Base-by-base conservation (phyloP, 2,329 filamentous ascomycete genomes). In the Venturia effusa region DNA sequence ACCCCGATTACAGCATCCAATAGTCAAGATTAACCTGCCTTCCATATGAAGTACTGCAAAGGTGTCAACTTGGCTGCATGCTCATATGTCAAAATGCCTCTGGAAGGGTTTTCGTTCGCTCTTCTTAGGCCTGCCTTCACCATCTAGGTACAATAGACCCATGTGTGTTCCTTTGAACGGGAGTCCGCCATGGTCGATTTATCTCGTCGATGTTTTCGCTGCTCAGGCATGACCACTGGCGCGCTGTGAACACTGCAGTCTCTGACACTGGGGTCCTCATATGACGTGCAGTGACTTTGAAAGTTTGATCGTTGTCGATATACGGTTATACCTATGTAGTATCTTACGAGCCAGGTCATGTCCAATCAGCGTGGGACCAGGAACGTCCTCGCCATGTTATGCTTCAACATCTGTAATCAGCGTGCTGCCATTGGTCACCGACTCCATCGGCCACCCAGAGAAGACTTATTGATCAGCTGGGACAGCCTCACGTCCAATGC, bases 1-100 rank as follows among this genome's bases (percentile, higher is more conserved):
- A n/a, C n/a, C n/a, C n/a, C n/a, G n/a, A n/a, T n/a, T n/a, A n/a
- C n/a, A n/a, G n/a, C n/a, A n/a, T n/a, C n/a, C n/a, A n/a, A n/a
- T n/a, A n/a, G n/a, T n/a, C n/a, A n/a, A n/a, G n/a, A n/a, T n/a
- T n/a, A n/a, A n/a, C n/a, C n/a, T n/a, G n/a, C n/a, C 64, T 78
- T 73, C 69, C 75, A 74, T 1, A 72, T 73, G 40, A 74, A 75
- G 54, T 71, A 74, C 32, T 69, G 67, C 0, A 69, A 68, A 10
- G 74, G 60, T 43, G 69, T 65, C 30, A 76, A 60, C 0, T 73
- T 68, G 24, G 68, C 62, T 10, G 75, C 70, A 27, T 67, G 70
- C 6, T 27, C 65, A 59, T 76, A 76, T 3, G 59, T 51, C n/a
- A 70, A 63, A 3, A 77, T 63, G 0, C 75, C 75, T 1, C 67